Evolutionary conservation across 106 monocot species (phyloP).

Genomic region (Allium cepa): DNA sequence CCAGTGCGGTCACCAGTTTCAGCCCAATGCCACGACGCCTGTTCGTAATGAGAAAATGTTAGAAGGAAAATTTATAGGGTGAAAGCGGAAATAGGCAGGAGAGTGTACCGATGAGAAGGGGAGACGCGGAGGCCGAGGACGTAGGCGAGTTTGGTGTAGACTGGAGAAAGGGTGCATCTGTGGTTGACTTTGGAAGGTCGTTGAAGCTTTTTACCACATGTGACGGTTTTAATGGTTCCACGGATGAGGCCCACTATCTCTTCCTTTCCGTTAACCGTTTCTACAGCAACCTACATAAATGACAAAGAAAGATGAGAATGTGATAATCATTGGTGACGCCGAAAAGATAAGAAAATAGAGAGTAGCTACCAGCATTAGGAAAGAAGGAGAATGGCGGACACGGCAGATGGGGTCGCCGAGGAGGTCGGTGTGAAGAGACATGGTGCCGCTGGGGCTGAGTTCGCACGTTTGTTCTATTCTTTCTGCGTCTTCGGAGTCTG

Average conservation of each 20-base stretch:
- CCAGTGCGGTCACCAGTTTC: conserved; percentile 47
- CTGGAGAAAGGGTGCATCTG: neutral
- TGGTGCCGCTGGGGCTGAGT: conserved; percentile 23
- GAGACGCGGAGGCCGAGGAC: conserved; percentile 96
- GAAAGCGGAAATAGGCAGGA: too few species aligned
- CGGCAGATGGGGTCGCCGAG: conserved; percentile 57
- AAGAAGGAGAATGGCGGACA: conserved; percentile 47
- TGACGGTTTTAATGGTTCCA: conserved; percentile 56
- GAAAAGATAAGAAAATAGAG: neutral
- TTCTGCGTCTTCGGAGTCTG: conserved; percentile 12
- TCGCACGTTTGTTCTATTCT: conserved; percentile 29
- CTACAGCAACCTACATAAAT: conserved; percentile 37
- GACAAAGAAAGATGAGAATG: neutral
- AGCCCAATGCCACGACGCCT: conserved; percentile 58
- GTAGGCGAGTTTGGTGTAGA: conserved; percentile 83
- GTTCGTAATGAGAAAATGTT: neutral
- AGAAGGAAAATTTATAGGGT: too few species aligned
- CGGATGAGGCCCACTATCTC: conserved; percentile 59
- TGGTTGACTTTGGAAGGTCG: conserved; percentile 15
- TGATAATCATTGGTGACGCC: neutral
- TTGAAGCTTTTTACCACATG: conserved; percentile 22
- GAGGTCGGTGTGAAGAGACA: conserved; percentile 46
- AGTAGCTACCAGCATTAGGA: conserved; percentile 38
- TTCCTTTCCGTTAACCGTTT: conserved; percentile 2
- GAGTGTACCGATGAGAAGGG: conserved; percentile 43